Base-by-base conservation (phyloP, 2,329 filamentous ascomycete genomes). In the Ophiocordyceps robertsii region DNA sequence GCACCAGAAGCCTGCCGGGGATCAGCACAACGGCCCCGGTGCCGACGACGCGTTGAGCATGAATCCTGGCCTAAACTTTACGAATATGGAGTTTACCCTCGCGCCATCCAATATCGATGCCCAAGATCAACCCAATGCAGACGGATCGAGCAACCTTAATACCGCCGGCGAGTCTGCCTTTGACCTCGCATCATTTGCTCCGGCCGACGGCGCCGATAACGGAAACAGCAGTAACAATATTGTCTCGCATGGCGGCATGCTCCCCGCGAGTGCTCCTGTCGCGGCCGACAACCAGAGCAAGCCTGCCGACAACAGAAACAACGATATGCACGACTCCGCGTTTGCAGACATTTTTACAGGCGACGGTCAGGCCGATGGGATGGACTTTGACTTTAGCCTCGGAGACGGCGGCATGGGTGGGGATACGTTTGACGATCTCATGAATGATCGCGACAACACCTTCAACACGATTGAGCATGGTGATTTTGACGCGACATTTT, bases 1-100 rank as follows among this genome's bases (percentile, higher is more conserved):
- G 49, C 53, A 57, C 2, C 48, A 53, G 19, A 53, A 51, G 39
- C 43, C 49, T 8, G 33, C 49, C n/a, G 51, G 49, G 16, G 53
- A 42, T 33, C 48, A 51, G n/a, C 47, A 50, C 42, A 51, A 50
- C 16, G 42, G 50, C 4, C 40, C 51, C 1, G 45, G 44, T 3
- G 48, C 46, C 8, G 44, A 45, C 21, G 49, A 49, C 9, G 43
- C 49, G 13, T 9, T 51, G 5, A 46, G 41, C 17, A 42, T 51
- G 39, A 39, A 59, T 38, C 54, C 63, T n/a, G 65, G 67, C 41
- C 60, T 68, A 8, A 67, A 67, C 46, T 77, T 75, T 49, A 75
- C 73, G 13, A 64, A 75, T 47, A 75, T 75, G 70, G 65, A 71
- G 31, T 77, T 77, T 48, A 67, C 69, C 0, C 59, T 75, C 5